Base-by-base conservation (phyloP, 225 moss, liverwort and hornwort genomes). In the Thuidium tamariscinum region DNA sequence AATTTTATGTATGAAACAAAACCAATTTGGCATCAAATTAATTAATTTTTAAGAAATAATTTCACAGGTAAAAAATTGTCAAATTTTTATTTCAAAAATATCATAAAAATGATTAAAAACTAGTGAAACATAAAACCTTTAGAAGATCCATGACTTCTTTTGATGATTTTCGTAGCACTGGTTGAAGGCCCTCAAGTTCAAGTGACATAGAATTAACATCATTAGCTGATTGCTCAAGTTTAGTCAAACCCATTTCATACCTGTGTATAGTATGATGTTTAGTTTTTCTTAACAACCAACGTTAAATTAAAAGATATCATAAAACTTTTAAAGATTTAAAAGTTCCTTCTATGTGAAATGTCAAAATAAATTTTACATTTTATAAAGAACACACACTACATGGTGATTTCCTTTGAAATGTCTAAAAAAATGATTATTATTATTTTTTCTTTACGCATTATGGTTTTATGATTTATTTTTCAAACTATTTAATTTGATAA, bases 91-190 rank as follows among this genome's bases (percentile, higher is more conserved):
- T 44, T 30, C 42, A 5, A 44, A 42, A 13, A 21, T 30, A 25
- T 10, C 26, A 21, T 25, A 32, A 4, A 13, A 39, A 20, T 39
- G 5, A 51, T 11, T n/a, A 5, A 27, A 11, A 22, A 8, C 27
- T 5, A 5, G 11, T 34, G 3, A 21, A 7, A 4, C 4, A 34
- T 1, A 15, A 82, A 41, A 97, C 97, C 93, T 94, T 92, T 1
- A 97, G 86, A 79, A 97, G 97, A 66, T 94, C 97, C 91, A 96
- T 94, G 88, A 97, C 94, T 95, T 96, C 95, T 57, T 96, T 92
- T 48, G 97, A 93, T 46, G 97, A 95, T 51, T 92, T 93, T 51
- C 92, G 89, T 66, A 97, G 77, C 66, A 90, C 93, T 59, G 97
- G 97, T 90, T 97, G 95, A 66, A 97, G 91, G 41, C 93, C 87